These are phyloP conservation scores for Apiotrichum porosum DNA, from an alignment of 1,284 basidiomycete genomes.

Conservation along the genomic window DNA sequence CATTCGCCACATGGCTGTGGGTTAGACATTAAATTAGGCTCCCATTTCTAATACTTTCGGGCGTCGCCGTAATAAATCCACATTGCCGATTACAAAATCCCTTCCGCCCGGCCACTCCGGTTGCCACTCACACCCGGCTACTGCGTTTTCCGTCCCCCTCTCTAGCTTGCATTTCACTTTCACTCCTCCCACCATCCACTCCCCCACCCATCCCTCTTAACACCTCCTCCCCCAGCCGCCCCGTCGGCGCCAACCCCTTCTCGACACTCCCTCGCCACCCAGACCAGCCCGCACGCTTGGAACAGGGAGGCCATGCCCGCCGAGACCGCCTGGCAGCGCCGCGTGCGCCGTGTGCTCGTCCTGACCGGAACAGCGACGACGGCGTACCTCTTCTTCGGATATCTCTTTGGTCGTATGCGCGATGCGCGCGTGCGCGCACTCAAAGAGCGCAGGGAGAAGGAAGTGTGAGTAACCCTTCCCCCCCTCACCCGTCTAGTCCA, in stretches of 20 bases:
- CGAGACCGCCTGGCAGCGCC: conserved; percentile 26
- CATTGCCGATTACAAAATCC: no score
- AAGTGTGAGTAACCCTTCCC: conserved; percentile 41
- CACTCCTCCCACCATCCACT: background rate
- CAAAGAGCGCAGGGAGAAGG: conserved; percentile 32
- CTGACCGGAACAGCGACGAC: conserved; percentile 34
- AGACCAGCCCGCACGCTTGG: no score
- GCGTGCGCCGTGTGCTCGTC: conserved; percentile 30
- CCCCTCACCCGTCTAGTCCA: no score
- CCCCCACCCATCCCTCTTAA: background rate
- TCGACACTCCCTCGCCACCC: no score
- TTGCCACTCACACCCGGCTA: no score
- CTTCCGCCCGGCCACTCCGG: no score
- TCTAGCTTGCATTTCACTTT: background rate
- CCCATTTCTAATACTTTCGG: no score
- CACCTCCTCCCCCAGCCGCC: background rate
- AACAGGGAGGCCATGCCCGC: no score
- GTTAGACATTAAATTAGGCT: no score
- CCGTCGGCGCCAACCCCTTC: background rate
- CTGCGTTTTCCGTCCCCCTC: background rate
- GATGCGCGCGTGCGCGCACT: conserved; percentile 33
- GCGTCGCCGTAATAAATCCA: no score
- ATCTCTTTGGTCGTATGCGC: conserved; percentile 34
- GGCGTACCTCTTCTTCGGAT: conserved; percentile 34
- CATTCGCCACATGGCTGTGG: no score